Base-by-base conservation (phyloP, 148 eudicot genomes). In the Persicaria tinctoria region DNA sequence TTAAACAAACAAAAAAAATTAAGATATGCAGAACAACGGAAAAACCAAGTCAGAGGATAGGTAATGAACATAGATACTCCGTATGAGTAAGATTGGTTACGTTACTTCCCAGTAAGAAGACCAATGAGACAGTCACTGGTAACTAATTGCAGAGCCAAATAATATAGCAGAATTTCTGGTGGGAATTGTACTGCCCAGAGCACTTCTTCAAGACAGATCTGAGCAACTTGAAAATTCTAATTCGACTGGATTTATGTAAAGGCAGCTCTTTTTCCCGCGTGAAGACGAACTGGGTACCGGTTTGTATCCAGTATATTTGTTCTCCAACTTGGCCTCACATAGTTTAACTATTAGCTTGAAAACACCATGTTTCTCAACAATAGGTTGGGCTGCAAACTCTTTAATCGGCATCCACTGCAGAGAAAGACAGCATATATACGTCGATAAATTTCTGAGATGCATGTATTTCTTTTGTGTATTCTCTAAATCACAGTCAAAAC, bases 331-430 rank as follows among this genome's bases (percentile, higher is more conserved):
- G 32, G 85, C 87, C 32, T 55, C 56, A 80, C 89, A 89, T 44
- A 91, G 57, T 71, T 89, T 82, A 5, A 59, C 12, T 51, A 81
- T 83, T 76, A 51, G 73, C 85, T 81, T 89, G 82, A 77, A 81
- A 49, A 85, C 70, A 6, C 50, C 63, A 20, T 79, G 76, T 73
- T 73, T 79, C 79, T 82, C 78, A 14, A 79, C 76, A 51, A 77
- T 41, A 44, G 93, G 88, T 80, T 89, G 93, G 46, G 86, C 82
- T 46, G 86, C 85, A 55, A 80, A 91, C 72, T 89, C 93, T 47
- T 80, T 86, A 17, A 89, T 20, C 16, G 87, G 81, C 88, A 91
- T 89, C 93, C 97, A 91, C 97, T 91, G 57, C 53, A 73, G 49
- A 51, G 50, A 75, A 70, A 77, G 48, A 72, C 54, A 8, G 14